phyloP scores from a whole-genome alignment of 176 grass and related monocot species.

The Aegilops umbellulata region DNA sequence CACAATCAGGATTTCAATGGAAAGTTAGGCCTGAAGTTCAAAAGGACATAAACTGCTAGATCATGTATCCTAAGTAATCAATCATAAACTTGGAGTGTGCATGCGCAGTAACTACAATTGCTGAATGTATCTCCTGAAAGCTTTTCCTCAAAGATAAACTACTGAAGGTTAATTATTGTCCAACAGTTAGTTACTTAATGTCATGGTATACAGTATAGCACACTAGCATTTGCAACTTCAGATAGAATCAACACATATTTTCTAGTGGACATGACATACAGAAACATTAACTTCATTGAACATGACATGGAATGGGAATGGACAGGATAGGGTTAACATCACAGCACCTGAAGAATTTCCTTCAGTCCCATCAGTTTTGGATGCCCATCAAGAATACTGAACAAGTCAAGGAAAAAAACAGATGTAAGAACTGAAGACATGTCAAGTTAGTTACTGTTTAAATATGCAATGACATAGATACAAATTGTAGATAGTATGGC shows the following conservation, averaged over 20 bases:
- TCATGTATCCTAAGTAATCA: slow-evolving; percentile 23
- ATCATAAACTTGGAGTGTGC: background rate
- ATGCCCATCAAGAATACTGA: slow-evolving; percentile 91
- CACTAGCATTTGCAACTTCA: slow-evolving; percentile 1
- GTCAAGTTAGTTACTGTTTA: background rate
- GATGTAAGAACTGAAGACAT: slow-evolving; percentile 35
- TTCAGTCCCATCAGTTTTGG: slow-evolving; percentile 97
- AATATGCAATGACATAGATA: background rate
- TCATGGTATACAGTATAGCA: background rate
- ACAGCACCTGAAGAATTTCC: slow-evolving; percentile 85
- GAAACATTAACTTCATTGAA: background rate
- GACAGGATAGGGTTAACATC: background rate
- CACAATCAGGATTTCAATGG: slow-evolving; percentile 16
- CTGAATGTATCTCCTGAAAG: background rate
- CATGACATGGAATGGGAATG: background rate
- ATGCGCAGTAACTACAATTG: background rate
- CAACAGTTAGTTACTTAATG: slow-evolving; percentile 11
- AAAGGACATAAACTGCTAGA: background rate
- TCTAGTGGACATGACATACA: slow-evolving; percentile 1
- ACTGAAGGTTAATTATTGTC: background rate
- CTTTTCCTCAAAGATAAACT: slow-evolving; percentile 6
- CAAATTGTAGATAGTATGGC: background rate
- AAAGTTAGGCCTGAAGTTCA: background rate
- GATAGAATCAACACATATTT: slow-evolving; percentile 8
- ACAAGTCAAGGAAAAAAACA: slow-evolving; percentile 33